Percentiles rank a stretch among this genome's conserved stretches.
phyloP scores from a whole-genome alignment of 1,139 yeast genomes.

The Scheffersomyces quercinus region DNA sequence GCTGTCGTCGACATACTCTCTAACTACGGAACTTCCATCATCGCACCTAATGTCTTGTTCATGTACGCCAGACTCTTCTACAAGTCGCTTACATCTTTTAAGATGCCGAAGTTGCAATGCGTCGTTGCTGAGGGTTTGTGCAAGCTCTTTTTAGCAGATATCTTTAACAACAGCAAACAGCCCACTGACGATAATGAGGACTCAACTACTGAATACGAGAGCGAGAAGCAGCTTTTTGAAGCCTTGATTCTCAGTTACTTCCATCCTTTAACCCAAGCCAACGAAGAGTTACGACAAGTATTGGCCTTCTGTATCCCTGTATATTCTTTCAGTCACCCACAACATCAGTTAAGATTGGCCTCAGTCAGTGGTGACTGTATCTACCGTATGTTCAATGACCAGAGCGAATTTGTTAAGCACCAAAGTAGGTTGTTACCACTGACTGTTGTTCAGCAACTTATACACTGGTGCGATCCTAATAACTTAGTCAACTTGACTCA shows the following conservation, averaged over 20 bases:
- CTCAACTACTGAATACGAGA: slow-evolving; percentile 24
- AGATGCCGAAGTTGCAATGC: slow-evolving; percentile 69
- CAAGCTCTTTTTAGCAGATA: slow-evolving; percentile 77
- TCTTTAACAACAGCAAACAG: slow-evolving; percentile 55
- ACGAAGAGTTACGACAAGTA: slow-evolving; percentile 74
- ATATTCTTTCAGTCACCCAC: slow-evolving; percentile 75
- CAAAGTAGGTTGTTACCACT: slow-evolving; percentile 48
- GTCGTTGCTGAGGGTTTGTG: slow-evolving; percentile 86
- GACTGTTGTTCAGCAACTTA: slow-evolving; percentile 69
- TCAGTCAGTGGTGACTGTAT: slow-evolving; percentile 68
- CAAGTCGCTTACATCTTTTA: slow-evolving; percentile 59
- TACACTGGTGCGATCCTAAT: slow-evolving; percentile 85
- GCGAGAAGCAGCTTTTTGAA: slow-evolving; percentile 55
- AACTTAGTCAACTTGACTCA: slow-evolving; percentile 57
- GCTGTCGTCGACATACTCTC: slow-evolving; percentile 79
- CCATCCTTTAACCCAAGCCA: slow-evolving; percentile 61
- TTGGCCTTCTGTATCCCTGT: slow-evolving; percentile 90
- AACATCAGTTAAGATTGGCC: slow-evolving; percentile 71
- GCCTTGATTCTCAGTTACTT: slow-evolving; percentile 73
- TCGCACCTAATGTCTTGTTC: slow-evolving; percentile 42
- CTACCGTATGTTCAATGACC: slow-evolving; percentile 51
- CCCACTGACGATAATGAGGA: slow-evolving; percentile 12
- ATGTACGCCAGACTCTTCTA: slow-evolving; percentile 63
- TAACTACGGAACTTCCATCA: slow-evolving; percentile 68
- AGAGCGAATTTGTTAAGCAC: slow-evolving; percentile 29